Evolutionary conservation across 768 basidiomycete species (phyloP).

Genomic region (Clitopilus passeckerianus): DNA sequence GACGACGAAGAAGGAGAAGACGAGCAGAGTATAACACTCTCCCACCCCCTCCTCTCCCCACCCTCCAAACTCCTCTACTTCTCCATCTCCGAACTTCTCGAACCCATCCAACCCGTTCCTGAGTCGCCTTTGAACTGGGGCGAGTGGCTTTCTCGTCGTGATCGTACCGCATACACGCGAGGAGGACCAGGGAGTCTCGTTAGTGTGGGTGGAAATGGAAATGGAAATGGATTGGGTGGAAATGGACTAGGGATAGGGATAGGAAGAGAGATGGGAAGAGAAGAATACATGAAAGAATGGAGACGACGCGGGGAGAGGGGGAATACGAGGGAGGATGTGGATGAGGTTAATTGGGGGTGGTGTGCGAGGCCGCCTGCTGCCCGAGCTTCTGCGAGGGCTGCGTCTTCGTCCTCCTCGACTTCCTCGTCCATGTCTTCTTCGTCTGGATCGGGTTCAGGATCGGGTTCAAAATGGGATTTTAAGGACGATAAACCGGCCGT

Average conservation of each 20-base stretch:
- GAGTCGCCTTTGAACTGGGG: conserved; percentile 16
- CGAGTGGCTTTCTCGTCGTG: not conserved
- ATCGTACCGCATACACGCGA: not conserved
- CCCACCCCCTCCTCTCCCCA: conserved; percentile 42
- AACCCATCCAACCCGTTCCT: conserved; percentile 8
- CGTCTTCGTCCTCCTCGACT: too few relatives aligned
- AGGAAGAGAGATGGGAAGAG: not conserved
- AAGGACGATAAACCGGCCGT: not conserved
- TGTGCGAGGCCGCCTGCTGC: conserved; percentile 20
- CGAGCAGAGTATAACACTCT: conserved; percentile 18
- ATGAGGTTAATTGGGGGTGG: conserved; percentile 46
- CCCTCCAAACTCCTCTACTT: conserved; percentile 65
- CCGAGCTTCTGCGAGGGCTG: too few relatives aligned
- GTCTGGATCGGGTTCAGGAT: not conserved
- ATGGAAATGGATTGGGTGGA: too few relatives aligned
- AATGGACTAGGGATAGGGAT: too few relatives aligned
- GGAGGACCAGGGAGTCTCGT: not conserved
- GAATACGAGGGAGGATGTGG: conserved; percentile 55
- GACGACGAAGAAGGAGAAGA: too few relatives aligned
- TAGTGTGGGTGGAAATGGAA: too few relatives aligned
- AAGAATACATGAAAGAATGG: not conserved
- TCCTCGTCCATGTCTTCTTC: not conserved
- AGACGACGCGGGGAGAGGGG: conserved; percentile 10
- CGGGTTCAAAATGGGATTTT: not conserved
- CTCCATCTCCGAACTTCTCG: conserved; percentile 44